Evolutionary conservation across 176 grass and related monocot species (phyloP), one percentile per base, ranked within the genome.

Genomic region (Triticum aestivum): DNA sequence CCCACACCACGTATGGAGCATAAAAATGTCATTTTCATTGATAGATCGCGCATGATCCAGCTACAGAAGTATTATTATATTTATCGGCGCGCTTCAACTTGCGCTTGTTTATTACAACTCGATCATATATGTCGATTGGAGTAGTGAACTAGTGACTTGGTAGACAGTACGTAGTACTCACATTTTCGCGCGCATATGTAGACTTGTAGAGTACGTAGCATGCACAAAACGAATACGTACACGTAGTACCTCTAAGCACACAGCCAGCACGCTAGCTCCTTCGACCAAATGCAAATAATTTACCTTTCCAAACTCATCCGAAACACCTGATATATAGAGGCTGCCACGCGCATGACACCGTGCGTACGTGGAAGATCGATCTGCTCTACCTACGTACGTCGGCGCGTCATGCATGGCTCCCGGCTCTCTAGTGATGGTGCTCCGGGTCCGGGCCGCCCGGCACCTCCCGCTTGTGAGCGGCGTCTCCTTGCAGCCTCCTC

Each of bases 361-460:
- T 51, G 30, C 12, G 20, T 38, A 38, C 14, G 32, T 67, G 11
- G 34, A 24, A 3, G 75, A 29, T 44, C 61, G 14, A 76, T 52
- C 9, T n/a, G 59, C 35, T 79, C n/a, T n/a, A 58, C 67, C 14
- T 21, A n/a, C 30, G 8, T 29, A 41, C 21, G 69, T 73, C 11
- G 69, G 37, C 69, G n/a, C n/a, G 11, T 42, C 35, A 21, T 23
- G 77, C 34, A 52, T 59, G 38, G 13, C 59, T 27, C 23, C 61
- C 37, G 2, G 2, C 1, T 24, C 20, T 39, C 87, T 91, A 92
- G 77, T 41, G 70, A 81, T 97, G 95, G 84, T 97, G 92, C 75
- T 91, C 86, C 0, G 92, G 95, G 77, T 97, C 90, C 2, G 95
- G 95, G 27, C 95, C 92, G 20, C 95, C 88, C 0, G 92, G 95